Percentiles rank a stretch among this genome's conserved stretches.
Evolutionary conservation across 2,329 filamentous ascomycete species (phyloP).

Genomic region (Clarireedia paspali): DNA sequence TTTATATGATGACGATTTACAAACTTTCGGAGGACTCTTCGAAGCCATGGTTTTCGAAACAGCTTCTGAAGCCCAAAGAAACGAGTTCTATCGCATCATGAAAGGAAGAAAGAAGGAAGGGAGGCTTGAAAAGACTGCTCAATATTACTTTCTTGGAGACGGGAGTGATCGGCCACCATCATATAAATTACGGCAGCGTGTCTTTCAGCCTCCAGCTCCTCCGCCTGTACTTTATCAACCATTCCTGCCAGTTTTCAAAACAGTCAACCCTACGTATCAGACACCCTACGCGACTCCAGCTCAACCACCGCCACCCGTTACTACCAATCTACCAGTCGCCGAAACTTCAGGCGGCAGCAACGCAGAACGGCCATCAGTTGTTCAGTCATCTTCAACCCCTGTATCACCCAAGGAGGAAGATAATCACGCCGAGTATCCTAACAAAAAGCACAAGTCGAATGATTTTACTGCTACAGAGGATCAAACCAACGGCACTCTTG

Average conservation of each 20-base stretch:
- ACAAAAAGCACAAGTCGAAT: constrained; percentile 23
- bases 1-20: constrained; percentile 50
- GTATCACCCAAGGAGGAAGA: constrained; percentile 14
- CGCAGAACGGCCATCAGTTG: background rate
- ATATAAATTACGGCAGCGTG: constrained; percentile 8
- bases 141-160: constrained; percentile 41
- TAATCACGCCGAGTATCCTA: constrained; percentile 15
- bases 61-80: constrained; percentile 43
- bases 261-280: constrained; percentile 13
- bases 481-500: constrained; percentile 15
- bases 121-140: constrained; percentile 43
- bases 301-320: background rate
- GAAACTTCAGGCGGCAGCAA: background rate
- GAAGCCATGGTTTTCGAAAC: constrained; percentile 48
- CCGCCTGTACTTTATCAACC: background rate
- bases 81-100: constrained; percentile 44
- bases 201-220: background rate
- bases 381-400: constrained; percentile 4
- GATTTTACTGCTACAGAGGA: constrained; percentile 14
- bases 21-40: constrained; percentile 46
- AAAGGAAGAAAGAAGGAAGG: constrained; percentile 49
- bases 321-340: background rate
- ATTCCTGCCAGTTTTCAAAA: constrained; percentile 9
- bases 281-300: constrained; percentile 9
- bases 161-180: constrained; percentile 23